These are phyloP conservation scores for Carex pumila DNA, from an alignment of 176 grass and related monocot genomes.

Conservation along the genomic window DNA sequence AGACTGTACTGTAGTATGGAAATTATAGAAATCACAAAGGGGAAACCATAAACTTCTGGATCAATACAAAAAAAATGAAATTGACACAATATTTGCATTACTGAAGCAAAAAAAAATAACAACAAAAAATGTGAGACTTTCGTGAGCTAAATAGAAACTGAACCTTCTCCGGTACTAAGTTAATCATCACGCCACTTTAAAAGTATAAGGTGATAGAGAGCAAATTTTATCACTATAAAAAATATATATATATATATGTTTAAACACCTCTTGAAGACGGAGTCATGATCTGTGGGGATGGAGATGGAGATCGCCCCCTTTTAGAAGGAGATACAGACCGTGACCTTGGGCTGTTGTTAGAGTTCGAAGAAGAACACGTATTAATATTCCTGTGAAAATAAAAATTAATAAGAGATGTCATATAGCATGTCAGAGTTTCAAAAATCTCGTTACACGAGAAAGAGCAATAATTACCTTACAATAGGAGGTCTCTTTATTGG, in stretches of 20 bases:
- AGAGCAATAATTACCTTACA: conserved; percentile 46
- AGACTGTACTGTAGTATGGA: background rate
- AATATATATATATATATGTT: background rate
- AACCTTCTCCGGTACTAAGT: background rate
- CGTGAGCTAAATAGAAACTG: background rate
- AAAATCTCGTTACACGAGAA: background rate
- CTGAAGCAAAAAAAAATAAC: background rate
- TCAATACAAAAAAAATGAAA: background rate
- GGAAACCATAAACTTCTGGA: background rate
- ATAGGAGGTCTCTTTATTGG: conserved; percentile 33
- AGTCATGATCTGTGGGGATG: conserved; percentile 29
- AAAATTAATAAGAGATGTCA: background rate
- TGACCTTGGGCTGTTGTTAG: conserved; percentile 31
- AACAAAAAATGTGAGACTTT: conserved; percentile 5
- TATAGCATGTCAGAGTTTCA: conserved; percentile 8
- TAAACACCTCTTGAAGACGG: conserved; percentile 31
- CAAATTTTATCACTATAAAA: background rate
- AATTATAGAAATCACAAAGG: background rate
- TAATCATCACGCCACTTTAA: background rate
- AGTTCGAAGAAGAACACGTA: conserved; percentile 32
- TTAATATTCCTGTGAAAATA: conserved; percentile 31
- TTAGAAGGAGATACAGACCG: conserved; percentile 58
- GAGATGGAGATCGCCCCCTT: conserved; percentile 38
- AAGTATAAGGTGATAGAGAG: background rate
- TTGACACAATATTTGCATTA: conserved; percentile 13